These are phyloP conservation scores for Gamarada debralockiae DNA, from an alignment of 495 filamentous ascomycete genomes.

Conservation along the genomic window DNA sequence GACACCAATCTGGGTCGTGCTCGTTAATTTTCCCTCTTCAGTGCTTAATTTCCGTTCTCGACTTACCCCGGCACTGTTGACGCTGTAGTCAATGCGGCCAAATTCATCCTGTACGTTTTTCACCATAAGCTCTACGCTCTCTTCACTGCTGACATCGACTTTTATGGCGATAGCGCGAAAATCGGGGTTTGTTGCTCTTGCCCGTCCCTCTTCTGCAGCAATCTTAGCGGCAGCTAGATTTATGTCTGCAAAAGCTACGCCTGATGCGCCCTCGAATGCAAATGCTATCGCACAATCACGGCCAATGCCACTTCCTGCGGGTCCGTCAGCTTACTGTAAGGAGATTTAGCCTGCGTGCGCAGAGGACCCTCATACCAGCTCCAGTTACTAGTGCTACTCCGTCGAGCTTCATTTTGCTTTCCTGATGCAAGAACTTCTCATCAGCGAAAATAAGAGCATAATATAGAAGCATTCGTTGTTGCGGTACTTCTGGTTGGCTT, in stretches of 20 bases:
- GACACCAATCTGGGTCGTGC: slow-evolving; percentile 5
- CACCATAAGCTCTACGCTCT: slow-evolving; percentile 30
- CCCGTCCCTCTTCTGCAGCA: slow-evolving; percentile 23
- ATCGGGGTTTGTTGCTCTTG: slow-evolving; percentile 23
- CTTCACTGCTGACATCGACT: slow-evolving; percentile 29
- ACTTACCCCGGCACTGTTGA: slow-evolving; percentile 35
- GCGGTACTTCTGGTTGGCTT: too few relatives aligned
- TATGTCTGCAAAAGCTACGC: slow-evolving; percentile 37
- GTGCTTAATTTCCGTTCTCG: not conserved
- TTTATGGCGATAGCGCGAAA: slow-evolving; percentile 27
- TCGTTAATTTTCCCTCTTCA: too few relatives aligned
- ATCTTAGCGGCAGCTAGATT: slow-evolving; percentile 24
- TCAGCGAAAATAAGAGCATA: too few relatives aligned
- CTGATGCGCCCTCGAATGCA: slow-evolving; percentile 30
- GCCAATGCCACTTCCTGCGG: slow-evolving; percentile 29
- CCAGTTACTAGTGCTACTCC: not conserved
- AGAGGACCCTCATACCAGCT: not conserved
- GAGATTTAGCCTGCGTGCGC: not conserved
- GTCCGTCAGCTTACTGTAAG: not conserved
- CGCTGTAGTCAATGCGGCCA: slow-evolving; percentile 34
- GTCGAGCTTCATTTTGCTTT: not conserved
- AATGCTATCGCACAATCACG: slow-evolving; percentile 27
- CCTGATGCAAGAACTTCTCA: too few relatives aligned
- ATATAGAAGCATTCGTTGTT: too few relatives aligned
- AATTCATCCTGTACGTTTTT: slow-evolving; percentile 24